Percentiles rank a stretch among this genome's conserved stretches.
These are phyloP conservation scores for Evansstolkia leycettana DNA, from an alignment of 495 filamentous ascomycete genomes.

Conservation along the genomic window DNA sequence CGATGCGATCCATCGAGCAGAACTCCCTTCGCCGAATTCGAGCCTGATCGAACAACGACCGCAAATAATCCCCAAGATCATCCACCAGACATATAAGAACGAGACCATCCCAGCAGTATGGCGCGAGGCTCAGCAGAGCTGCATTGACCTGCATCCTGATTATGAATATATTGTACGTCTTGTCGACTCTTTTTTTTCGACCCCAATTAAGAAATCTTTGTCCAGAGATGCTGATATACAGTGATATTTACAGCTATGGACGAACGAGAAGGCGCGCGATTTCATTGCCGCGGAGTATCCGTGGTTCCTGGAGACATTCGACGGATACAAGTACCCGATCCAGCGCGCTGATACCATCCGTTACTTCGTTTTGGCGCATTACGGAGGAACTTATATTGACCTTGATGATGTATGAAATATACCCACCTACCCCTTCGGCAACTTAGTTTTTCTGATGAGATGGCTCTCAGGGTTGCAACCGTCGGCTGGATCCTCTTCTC, in stretches of 20 bases:
- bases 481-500: conserved; percentile 67
- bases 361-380: conserved; percentile 77
- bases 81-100: conserved; percentile 81
- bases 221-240: conserved; percentile 8
- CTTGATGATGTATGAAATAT: conserved; percentile 60
- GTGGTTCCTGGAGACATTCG: conserved; percentile 79
- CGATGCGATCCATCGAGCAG: conserved; percentile 50
- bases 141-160: conserved; percentile 60
- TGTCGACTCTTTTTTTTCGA: background rate
- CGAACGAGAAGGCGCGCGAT: conserved; percentile 57
- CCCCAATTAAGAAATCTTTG: too few relatives aligned
- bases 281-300: conserved; percentile 72
- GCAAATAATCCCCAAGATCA: conserved; percentile 75
- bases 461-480: conserved; percentile 59
- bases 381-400: conserved; percentile 81
- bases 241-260: conserved; percentile 57
- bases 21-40: conserved; percentile 53
- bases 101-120: conserved; percentile 64
- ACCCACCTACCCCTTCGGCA: background rate
- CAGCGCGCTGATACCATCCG: conserved; percentile 80
- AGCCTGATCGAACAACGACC: conserved; percentile 44
- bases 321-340: conserved; percentile 68
- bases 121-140: conserved; percentile 59
- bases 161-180: conserved; percentile 68
- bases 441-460: conserved; percentile 1